Evolutionary conservation across 208 protist genomes (phyloP), one percentile per base, ranked within the genome.

Genomic region (Leishmania martiniquensis): DNA sequence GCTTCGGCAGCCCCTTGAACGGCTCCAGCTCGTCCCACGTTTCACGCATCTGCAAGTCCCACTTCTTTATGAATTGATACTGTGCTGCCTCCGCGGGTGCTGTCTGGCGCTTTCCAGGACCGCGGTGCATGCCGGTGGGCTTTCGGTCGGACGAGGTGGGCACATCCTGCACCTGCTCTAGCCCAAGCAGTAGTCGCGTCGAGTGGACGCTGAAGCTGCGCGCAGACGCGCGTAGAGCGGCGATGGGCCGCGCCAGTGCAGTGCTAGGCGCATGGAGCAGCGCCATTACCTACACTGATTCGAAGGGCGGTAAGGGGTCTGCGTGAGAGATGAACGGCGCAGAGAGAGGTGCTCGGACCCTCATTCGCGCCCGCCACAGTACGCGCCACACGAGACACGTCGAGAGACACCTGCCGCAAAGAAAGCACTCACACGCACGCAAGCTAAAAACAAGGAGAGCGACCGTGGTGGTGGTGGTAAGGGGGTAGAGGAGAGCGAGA

Each of bases 1-100:
- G 94, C 81, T 97, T 96, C 20, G 94, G 91, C 25, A 98, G 85
- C 15, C 91, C 91, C 68, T 95, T 95, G 86, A 98, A 98, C 2
- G 92, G 84, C 86, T 98, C 92, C 1, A 92, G 85, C 52, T 85
- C 88, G 77, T 98, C 93, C 93, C 94, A 98, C 29, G 63, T 81
- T 59, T 96, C 92, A 2, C 85, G 89, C 91, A 96, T 96, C 54
- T 89, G 85, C 80, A 98, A 76, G 52, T 98, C 92, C 91, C 92
- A 96, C 63, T 87, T 87, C 72, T 89, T 90, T 54, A 98, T 89
- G 69, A 98, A 98, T 70, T 93, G 90, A 71, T 94, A 98, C 75
- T 84, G 77, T 32, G 77, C 85, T 47, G 90, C 82, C 81, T 98
- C 94, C 49, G 86, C 82, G 49, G 83, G 84, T 15, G 90, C 86